These are phyloP conservation scores for Ophiostoma sp. DNA, from an alignment of 2,329 filamentous ascomycete species.

Conservation along the genomic window DNA sequence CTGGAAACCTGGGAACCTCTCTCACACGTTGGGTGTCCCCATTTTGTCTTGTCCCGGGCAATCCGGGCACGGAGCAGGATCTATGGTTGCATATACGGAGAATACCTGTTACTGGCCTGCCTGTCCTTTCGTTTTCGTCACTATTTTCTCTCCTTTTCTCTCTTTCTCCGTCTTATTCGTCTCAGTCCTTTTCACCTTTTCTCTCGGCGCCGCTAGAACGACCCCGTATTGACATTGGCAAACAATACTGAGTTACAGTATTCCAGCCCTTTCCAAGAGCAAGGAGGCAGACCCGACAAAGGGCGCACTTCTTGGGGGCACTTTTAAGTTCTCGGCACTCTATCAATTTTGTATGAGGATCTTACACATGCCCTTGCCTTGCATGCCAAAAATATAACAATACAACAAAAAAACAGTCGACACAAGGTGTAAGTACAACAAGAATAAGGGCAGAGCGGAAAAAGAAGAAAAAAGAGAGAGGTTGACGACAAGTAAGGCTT, in stretches of 20 bases:
- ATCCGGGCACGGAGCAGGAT: neutral
- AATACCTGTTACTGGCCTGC: neutral
- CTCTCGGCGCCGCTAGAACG: constrained; percentile 13
- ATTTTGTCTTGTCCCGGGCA: constrained; percentile 3
- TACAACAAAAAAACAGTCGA: neutral
- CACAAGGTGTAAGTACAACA: neutral
- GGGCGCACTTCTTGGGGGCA: too few relatives aligned
- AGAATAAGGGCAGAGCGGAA: neutral
- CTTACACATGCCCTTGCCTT: constrained; percentile 14
- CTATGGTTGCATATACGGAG: neutral
- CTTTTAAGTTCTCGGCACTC: neutral
- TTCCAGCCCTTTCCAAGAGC: neutral
- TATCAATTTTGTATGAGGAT: neutral
- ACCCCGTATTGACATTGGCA: constrained; percentile 11
- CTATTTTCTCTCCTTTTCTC: neutral
- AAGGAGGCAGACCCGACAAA: neutral
- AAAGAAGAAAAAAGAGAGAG: neutral
- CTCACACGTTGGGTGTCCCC: neutral
- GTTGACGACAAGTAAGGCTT: constrained; percentile 19
- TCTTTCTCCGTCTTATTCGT: neutral
- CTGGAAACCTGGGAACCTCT: neutral
- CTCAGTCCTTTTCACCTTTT: neutral
- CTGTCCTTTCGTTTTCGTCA: neutral
- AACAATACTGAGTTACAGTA: neutral
- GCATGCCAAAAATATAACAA: constrained; percentile 7